Conservation (phyloP, 2,329 filamentous ascomycete species). For the Ophiosphaerella narmari region DNA sequence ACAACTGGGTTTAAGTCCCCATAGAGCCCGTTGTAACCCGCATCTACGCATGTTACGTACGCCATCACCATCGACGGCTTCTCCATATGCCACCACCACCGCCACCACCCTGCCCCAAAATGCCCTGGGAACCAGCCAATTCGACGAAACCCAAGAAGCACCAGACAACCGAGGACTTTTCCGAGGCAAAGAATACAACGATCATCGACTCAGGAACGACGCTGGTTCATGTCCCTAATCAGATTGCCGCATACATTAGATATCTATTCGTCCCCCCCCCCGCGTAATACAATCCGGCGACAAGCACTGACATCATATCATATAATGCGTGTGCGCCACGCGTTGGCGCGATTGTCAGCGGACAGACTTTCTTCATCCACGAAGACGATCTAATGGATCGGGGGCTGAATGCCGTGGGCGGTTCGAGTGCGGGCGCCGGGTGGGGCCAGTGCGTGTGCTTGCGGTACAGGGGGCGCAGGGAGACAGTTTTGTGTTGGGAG, state of each 20-base stretch:
- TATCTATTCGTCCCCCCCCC: slow-evolving; percentile 25
- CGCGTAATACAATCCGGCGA: slow-evolving; percentile 10
- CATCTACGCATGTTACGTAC: slow-evolving; percentile 34
- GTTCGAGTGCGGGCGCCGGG: not conserved
- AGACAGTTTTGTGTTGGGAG: slow-evolving; percentile 44
- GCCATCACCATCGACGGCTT: slow-evolving; percentile 30
- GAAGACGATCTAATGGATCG: slow-evolving; percentile 24
- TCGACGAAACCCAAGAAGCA: no score
- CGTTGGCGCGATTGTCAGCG: slow-evolving; percentile 22
- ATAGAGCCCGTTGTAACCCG: slow-evolving; percentile 15
- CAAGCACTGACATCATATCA: slow-evolving; percentile 15
- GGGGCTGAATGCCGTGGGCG: slow-evolving; percentile 12
- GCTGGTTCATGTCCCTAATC: slow-evolving; percentile 27
- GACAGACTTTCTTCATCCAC: slow-evolving; percentile 18
- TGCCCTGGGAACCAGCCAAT: not conserved
- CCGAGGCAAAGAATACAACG: slow-evolving; percentile 8
- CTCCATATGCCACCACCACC: slow-evolving; percentile 22
- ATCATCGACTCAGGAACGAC: slow-evolving; percentile 35
- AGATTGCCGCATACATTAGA: slow-evolving; percentile 22
- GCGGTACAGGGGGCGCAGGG: slow-evolving; percentile 21
- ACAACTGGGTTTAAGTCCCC: slow-evolving; percentile 20
- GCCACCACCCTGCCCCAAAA: not conserved
- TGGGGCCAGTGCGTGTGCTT: slow-evolving; percentile 14
- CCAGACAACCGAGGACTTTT: no score
- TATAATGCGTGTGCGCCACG: slow-evolving; percentile 23